Percentiles rank a stretch among this genome's conserved stretches.
Evolutionary conservation across 495 filamentous ascomycete species (phyloP).

Genomic region (Aspergillus biplanus): DNA sequence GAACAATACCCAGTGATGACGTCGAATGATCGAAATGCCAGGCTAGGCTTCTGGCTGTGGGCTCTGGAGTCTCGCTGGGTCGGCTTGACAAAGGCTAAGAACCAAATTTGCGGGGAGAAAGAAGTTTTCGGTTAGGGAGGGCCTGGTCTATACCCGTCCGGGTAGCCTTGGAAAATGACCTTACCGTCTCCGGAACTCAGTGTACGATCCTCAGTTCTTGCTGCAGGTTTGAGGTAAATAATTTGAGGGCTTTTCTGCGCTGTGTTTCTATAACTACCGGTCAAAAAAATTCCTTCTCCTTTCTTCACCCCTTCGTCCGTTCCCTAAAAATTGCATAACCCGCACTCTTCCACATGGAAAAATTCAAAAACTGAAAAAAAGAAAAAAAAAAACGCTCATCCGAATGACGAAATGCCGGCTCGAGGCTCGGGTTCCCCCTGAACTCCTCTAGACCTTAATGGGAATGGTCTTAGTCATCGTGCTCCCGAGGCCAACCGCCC

Average conservation of each 20-base stretch:
- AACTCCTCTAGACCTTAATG: slow-evolving; percentile 11
- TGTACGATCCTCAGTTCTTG: neutral
- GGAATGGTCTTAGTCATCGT: slow-evolving; percentile 24
- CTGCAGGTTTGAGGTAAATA: neutral
- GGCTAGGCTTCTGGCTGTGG: neutral
- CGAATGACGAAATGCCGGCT: slow-evolving; percentile 35
- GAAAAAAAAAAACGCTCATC: slow-evolving; percentile 3
- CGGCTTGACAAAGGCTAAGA: slow-evolving; percentile 12
- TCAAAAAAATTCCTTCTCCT: too few species aligned
- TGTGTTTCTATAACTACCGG: too few species aligned
- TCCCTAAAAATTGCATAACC: neutral
- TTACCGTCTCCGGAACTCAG: neutral
- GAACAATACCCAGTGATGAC: slow-evolving; percentile 27
- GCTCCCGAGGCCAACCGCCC: slow-evolving; percentile 32
- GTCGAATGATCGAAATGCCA: slow-evolving; percentile 26
- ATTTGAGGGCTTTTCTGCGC: neutral
- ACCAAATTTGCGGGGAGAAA: slow-evolving; percentile 29
- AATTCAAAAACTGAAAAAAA: neutral
- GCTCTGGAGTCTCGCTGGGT: neutral
- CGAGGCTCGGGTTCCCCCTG: slow-evolving; percentile 31
- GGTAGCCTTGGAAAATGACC: slow-evolving; percentile 10
- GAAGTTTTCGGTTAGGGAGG: slow-evolving; percentile 22
- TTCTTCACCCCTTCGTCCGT: neutral
- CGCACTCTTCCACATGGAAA: neutral
- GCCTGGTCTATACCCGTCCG: slow-evolving; percentile 22